Base-by-base conservation (phyloP, 768 basidiomycete genomes). In the Leccinum obscurum region DNA sequence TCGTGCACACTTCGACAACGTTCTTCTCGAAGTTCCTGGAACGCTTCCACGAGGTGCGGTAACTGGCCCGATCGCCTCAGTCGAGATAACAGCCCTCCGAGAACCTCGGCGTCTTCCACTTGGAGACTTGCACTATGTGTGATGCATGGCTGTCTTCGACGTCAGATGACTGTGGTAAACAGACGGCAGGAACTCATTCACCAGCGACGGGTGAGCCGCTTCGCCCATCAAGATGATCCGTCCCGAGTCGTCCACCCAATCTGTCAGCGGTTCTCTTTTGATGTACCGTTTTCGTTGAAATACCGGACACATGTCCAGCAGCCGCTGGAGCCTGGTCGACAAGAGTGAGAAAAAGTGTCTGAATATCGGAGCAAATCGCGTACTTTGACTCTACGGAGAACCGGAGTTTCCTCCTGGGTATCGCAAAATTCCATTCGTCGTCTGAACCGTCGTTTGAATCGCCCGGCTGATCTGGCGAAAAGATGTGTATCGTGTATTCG, bases 151-250 rank as follows among this genome's bases (percentile, higher is more conserved):
- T 85, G 62, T 41, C 56, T 46, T 46, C 28, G 55, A 35, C 13
- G 54, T 60, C 32, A 60, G 62, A 7, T 17, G 41, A 32, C 37
- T 50, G 53, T 32, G 30, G 22, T 35, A 48, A 28, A 17, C 26
- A 26, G 7, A 30, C 53, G n/a, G 17, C 1, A 54, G 22, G 34
- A 24, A 50, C 32, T 39, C 4, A 67, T 78, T 61, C 58, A 82
- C 84, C 68, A 82, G 64, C 48, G 82, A 72, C 11, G 85, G 81
- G 70, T 85, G 84, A 2, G 81, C 83, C 14, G 84, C 84, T 62
- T 83, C 82, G 48, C 84, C 85, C 35, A 84, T 76, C 22, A 86
- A 70, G 17, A 82, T 79, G 15, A 84, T 72, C 57, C 77, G 73
- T 14, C 78, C 81, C 11, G 74, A 71, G 14, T 80, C 77, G 60